Evolutionary conservation across 1,284 basidiomycete species (phyloP).

Genomic region (Crucibulum parvulum): DNA sequence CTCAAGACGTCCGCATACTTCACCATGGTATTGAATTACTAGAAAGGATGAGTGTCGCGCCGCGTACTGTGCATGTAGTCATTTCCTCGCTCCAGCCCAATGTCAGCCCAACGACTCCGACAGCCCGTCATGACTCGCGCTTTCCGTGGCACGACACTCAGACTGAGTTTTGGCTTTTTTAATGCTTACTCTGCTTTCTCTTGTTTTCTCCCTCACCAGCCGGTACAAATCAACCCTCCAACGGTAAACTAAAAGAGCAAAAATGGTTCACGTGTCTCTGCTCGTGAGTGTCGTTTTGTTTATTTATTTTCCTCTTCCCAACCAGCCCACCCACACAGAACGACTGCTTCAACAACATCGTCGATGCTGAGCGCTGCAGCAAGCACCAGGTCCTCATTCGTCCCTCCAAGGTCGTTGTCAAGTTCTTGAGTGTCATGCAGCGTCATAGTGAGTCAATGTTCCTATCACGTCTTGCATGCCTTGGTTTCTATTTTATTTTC

Average conservation of each 20-base stretch:
- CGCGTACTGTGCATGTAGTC: too few species aligned
- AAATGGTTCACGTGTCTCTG: constrained; percentile 88
- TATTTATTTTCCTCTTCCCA: constrained; percentile 6
- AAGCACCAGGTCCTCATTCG: constrained; percentile 98
- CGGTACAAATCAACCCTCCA: constrained; percentile 5
- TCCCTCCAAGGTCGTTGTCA: constrained; percentile 96
- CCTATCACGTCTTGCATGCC: neutral
- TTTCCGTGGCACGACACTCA: constrained; percentile 84
- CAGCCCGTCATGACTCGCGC: constrained; percentile 79
- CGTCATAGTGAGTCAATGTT: constrained; percentile 82
- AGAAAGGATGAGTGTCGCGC: too few species aligned
- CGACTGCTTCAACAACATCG: constrained; percentile 95
- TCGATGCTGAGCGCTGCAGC: constrained; percentile 97
- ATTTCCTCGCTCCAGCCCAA: too few species aligned
- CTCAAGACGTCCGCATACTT: too few species aligned
- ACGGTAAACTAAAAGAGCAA: constrained; percentile 43
- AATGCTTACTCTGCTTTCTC: constrained; percentile 36
- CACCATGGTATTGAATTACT: too few species aligned
- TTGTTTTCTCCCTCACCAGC: constrained; percentile 18
- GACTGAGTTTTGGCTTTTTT: constrained; percentile 56
- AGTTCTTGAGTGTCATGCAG: constrained; percentile 97
- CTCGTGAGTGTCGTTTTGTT: constrained; percentile 57
- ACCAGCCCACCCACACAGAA: constrained; percentile 54
- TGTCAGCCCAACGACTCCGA: neutral
- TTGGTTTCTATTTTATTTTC: neutral